These are phyloP conservation scores for Pholiota adiposa DNA, from an alignment of 1,284 basidiomycete species.

Conservation along the genomic window DNA sequence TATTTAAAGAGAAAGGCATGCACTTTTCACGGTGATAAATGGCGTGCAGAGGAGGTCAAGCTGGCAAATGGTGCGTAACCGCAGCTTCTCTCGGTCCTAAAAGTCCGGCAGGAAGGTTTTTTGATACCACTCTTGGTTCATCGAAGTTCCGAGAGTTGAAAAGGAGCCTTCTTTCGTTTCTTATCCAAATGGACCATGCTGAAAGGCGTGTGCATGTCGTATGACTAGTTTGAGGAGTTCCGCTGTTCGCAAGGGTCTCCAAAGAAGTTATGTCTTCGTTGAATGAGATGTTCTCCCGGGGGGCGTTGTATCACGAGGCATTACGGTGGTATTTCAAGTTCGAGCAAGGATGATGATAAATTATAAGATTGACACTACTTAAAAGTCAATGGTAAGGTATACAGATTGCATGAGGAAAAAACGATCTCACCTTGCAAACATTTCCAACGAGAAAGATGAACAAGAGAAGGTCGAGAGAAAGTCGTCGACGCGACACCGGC, in stretches of 20 bases:
- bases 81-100: not conserved
- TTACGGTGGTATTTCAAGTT: not conserved
- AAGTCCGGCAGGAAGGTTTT: not conserved
- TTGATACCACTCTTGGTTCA: not conserved
- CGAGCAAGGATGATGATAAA: too few relatives aligned
- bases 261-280: not conserved
- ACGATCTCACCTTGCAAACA: not conserved
- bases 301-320: constrained; percentile 12
- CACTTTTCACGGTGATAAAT: not conserved
- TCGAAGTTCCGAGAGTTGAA: not conserved
- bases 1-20: not conserved
- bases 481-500: too few relatives aligned
- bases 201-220: not conserved
- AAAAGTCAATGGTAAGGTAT: not conserved
- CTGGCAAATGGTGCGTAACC: not conserved
- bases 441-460: too few relatives aligned
- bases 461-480: too few relatives aligned
- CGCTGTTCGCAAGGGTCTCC: too few relatives aligned
- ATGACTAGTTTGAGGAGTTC: constrained; percentile 1
- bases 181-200: constrained; percentile 1
- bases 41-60: not conserved
- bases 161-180: constrained; percentile 11
- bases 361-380: too few relatives aligned
- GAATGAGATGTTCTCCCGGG: constrained; percentile 3
- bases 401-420: not conserved